A percentile compares a stretch with the other conserved stretches of the same genome.
These are phyloP conservation scores for Endotrypanum monterogeii DNA, from an alignment of 208 protist genomes.

Conservation along the genomic window DNA sequence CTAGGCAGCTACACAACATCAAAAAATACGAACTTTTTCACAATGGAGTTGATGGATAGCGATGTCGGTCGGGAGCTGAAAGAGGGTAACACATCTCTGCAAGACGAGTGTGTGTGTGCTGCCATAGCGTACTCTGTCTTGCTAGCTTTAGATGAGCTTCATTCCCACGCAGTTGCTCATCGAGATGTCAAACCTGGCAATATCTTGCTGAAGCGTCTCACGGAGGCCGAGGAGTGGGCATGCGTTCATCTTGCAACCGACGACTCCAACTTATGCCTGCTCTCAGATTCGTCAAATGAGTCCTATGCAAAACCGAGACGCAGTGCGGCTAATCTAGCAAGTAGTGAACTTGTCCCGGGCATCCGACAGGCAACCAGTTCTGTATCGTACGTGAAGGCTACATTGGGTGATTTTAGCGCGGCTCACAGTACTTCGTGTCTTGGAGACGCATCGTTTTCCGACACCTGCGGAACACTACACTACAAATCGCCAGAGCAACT, in stretches of 20 bases:
- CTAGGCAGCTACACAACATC: constrained; percentile 53
- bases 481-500: constrained; percentile 86
- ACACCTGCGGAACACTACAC: constrained; percentile 66
- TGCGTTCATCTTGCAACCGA: constrained; percentile 4
- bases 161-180: constrained; percentile 65
- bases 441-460: constrained; percentile 17
- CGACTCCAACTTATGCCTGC: neutral
- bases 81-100: constrained; percentile 42
- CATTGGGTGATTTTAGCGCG: constrained; percentile 77
- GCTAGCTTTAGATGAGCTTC: constrained; percentile 57
- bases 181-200: constrained; percentile 87
- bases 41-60: constrained; percentile 86
- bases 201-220: constrained; percentile 59
- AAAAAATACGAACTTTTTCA: constrained; percentile 47
- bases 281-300: neutral
- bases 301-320: neutral
- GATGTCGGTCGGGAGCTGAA: constrained; percentile 67
- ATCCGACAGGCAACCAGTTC: neutral
- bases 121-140: constrained; percentile 52
- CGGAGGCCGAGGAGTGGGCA: constrained; percentile 15
- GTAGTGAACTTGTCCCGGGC: neutral
- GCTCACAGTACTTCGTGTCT: constrained; percentile 44
- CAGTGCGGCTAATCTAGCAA: neutral
- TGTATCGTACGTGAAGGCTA: constrained; percentile 35
- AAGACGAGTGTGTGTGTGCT: constrained; percentile 40